These are phyloP conservation scores for Groenewaldozyma auringiensis DNA, from an alignment of 1,139 yeast genomes.

Conservation along the genomic window DNA sequence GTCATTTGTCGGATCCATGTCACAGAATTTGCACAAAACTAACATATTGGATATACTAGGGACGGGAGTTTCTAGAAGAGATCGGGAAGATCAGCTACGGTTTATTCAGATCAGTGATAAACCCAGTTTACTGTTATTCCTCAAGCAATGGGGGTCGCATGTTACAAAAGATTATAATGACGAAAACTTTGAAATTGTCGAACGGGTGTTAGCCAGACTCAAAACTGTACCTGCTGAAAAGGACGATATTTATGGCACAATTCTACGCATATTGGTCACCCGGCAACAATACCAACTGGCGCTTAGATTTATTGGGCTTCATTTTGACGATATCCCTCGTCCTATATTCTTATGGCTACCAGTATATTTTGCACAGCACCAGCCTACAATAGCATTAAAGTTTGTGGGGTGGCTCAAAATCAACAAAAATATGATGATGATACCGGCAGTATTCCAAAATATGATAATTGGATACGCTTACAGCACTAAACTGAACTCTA, in stretches of 20 bases:
- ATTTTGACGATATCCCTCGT: constrained; percentile 8
- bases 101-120: neutral
- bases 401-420: constrained; percentile 15
- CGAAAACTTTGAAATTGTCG: neutral
- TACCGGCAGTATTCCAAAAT: constrained; percentile 12
- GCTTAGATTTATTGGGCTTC: constrained; percentile 10
- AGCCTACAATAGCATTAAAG: constrained; percentile 12
- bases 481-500: constrained; percentile 13
- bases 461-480: constrained; percentile 18
- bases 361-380: constrained; percentile 8
- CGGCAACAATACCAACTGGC: constrained; percentile 11
- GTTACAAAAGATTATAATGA: neutral
- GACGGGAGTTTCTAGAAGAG: neutral
- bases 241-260: neutral
- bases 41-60: neutral
- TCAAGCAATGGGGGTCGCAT: neutral
- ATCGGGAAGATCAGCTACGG: neutral
- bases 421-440: constrained; percentile 11
- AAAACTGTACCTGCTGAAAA: neutral
- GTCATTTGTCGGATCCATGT: neutral
- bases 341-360: constrained; percentile 10
- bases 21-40: neutral
- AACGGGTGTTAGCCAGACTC: neutral
- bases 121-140: neutral
- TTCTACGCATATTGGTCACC: constrained; percentile 8